Percentiles rank a stretch among this genome's conserved stretches.
Conservation (phyloP, 2,329 filamentous ascomycete genomes). For the Botrytis hyacinthi region DNA sequence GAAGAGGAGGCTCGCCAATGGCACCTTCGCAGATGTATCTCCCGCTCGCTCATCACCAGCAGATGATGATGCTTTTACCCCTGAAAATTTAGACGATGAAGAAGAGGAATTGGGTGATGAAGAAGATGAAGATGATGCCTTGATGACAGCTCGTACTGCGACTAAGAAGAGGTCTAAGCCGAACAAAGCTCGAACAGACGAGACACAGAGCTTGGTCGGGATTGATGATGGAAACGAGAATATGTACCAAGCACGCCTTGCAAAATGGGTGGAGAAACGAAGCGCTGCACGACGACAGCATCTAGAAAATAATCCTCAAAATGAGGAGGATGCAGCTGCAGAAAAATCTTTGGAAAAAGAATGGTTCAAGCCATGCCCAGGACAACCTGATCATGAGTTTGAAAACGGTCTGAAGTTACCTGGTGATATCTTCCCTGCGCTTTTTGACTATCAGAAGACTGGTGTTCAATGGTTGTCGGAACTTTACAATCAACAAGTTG, state of each 20-base stretch:
- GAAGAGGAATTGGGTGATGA: conserved; percentile 37
- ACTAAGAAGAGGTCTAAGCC: conserved; percentile 39
- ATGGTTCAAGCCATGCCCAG: conserved; percentile 85
- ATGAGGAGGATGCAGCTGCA: conserved; percentile 46
- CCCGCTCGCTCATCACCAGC: conserved; percentile 30
- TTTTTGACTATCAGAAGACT: conserved; percentile 97
- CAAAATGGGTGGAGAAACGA: conserved; percentile 69
- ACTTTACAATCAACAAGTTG: conserved; percentile 82
- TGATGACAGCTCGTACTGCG: conserved; percentile 41
- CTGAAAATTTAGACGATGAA: conserved; percentile 26
- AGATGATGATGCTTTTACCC: conserved; percentile 36
- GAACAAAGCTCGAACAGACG: conserved; percentile 33
- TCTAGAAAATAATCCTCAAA: conserved; percentile 40
- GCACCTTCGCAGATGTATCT: conserved; percentile 31
- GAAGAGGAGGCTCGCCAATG: conserved; percentile 47
- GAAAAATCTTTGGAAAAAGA: conserved; percentile 51
- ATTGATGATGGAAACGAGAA: conserved; percentile 88
- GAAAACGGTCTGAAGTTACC: conserved; percentile 75
- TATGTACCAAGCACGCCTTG: conserved; percentile 72
- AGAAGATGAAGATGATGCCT: conserved; percentile 39
- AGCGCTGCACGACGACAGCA: conserved; percentile 53
- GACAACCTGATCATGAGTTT: conserved; percentile 71
- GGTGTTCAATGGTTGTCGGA: conserved; percentile 96
- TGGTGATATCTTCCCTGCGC: conserved; percentile 85
- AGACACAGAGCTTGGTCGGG: conserved; percentile 37